Base-by-base conservation (phyloP, 441 rosid genomes). In the Eugenia klotzschiana region DNA sequence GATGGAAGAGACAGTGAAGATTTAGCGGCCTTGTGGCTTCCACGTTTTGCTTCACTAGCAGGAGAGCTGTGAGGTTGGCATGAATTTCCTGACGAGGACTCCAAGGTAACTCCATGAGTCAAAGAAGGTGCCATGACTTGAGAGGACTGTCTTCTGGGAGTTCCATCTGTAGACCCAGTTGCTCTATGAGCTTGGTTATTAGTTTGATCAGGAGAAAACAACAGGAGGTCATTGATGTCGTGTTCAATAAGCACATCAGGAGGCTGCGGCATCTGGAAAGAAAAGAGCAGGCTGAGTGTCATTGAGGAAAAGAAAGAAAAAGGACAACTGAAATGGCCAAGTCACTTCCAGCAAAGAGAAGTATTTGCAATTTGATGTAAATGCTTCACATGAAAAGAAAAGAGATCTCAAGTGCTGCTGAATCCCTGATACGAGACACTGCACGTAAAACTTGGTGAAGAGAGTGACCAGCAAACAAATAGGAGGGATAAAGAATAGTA, bases 131-230 rank as follows among this genome's bases (percentile, higher is more conserved):
- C 89, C 80, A 89, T 74, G 60, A 72, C 87, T 88, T 83, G 89
- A 37, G 86, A 89, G 83, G 87, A 87, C 83, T 88, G 90, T 87
- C 88, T 93, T 84, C 88, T 87, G 50, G 91, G 93, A 86, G 95
- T 91, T 85, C 69, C 86, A 54, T 83, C 82, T 83, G 88, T 87
- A 56, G 93, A 84, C 79, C 84, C 83, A 81, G 86, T 80, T 81
- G 86, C 64, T 77, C 88, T 87, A 40, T 89, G 91, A 57, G 89
- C 84, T 80, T 83, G 92, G 23, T 85, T 57, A 83, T 89, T 91
- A 88, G 72, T 86, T 89, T 90, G 93, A 87, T 93, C 89, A 86
- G 97, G 95, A 87, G 98, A 94, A 87, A 90, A 91, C 79, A 91
- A 80, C 43, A 86, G 87, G 64, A 86, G 51, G 86, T 94, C 92